Conservation (phyloP, 257 asterid genomes). For the Fraxinus cuspidata region DNA sequence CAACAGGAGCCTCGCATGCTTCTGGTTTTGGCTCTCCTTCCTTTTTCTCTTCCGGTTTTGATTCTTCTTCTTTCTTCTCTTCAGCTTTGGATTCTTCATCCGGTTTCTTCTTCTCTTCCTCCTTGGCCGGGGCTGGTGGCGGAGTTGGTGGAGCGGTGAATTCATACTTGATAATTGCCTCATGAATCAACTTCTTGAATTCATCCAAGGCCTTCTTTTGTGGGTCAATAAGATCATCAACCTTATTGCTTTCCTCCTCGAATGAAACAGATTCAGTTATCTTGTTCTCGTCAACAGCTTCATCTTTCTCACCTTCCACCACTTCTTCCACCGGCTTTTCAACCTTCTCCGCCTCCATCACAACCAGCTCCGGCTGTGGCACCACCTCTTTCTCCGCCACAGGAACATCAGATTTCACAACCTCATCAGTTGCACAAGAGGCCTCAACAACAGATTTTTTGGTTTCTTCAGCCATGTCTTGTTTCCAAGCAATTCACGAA, state of each 20-base stretch:
- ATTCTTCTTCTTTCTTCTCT: conserved; percentile 3
- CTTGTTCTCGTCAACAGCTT: conserved; percentile 32
- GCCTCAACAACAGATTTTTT: conserved; percentile 32
- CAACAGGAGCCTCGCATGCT: conserved; percentile 20
- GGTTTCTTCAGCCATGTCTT: conserved; percentile 48
- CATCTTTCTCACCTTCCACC: conserved; percentile 36
- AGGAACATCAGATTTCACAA: conserved; percentile 34
- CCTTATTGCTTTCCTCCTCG: conserved; percentile 90
- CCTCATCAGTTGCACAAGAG: conserved; percentile 24
- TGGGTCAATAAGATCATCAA: conserved; percentile 83
- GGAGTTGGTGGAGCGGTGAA: conserved; percentile 76
- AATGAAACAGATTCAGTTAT: conserved; percentile 67
- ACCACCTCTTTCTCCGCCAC: conserved; percentile 18
- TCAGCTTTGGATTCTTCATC: conserved; percentile 32
- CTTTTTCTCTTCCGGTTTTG: conserved; percentile 15
- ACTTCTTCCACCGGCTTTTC: conserved; percentile 24
- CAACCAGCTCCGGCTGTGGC: conserved; percentile 25
- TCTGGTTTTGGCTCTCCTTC: conserved; percentile 16
- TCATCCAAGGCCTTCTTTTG: conserved; percentile 92
- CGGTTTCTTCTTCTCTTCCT: conserved; percentile 23
- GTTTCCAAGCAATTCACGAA: not conserved
- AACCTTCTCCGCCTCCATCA: conserved; percentile 21
- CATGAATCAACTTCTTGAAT: conserved; percentile 62
- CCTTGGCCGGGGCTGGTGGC: conserved; percentile 27
- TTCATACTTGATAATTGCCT: conserved; percentile 75